Conservation (phyloP, 441 rosid genomes). For the Adansonia rubrostipa region DNA sequence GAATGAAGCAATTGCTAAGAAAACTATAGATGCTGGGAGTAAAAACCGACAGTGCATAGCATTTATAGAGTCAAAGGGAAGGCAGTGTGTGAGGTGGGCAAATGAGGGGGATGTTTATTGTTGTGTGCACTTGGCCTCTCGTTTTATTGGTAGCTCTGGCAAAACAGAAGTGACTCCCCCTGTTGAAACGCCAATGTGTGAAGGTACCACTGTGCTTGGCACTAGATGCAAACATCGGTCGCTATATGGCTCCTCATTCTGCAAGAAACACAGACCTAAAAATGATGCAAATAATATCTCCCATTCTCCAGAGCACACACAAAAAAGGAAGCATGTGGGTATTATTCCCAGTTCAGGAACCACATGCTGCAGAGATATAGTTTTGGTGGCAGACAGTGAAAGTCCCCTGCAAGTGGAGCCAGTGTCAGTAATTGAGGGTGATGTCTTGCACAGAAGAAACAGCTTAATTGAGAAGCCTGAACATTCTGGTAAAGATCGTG, state of each 20-base stretch:
- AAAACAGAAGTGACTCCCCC: conserved; percentile 60
- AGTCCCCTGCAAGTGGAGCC: conserved; percentile 57
- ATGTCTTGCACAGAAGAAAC: conserved; percentile 38
- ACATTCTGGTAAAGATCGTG: conserved; percentile 45
- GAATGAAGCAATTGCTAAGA: conserved; percentile 46
- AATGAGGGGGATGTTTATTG: conserved; percentile 97
- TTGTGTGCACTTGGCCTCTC: conserved; percentile 97
- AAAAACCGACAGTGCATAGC: conserved; percentile 87
- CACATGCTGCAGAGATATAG: conserved; percentile 54
- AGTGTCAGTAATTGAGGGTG: conserved; percentile 44
- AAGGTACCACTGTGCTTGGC: conserved; percentile 97
- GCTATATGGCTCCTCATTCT: conserved; percentile 75
- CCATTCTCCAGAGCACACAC: conserved; percentile 43
- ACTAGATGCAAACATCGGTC: conserved; percentile 95
- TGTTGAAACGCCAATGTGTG: conserved; percentile 74
- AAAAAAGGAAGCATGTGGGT: conserved; percentile 65
- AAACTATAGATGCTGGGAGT: conserved; percentile 55
- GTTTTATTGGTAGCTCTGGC: conserved; percentile 65
- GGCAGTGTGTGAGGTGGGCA: conserved; percentile 98
- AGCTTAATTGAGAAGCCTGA: conserved; percentile 52
- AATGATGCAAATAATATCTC: conserved; percentile 38
- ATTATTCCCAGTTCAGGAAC: conserved; percentile 46
- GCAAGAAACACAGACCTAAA: conserved; percentile 92
- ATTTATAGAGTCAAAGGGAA: conserved; percentile 90
- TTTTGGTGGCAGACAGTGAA: conserved; percentile 52